phyloP scores from a whole-genome alignment of 352 stramenopile species.

The Aphanomyces astaci region DNA sequence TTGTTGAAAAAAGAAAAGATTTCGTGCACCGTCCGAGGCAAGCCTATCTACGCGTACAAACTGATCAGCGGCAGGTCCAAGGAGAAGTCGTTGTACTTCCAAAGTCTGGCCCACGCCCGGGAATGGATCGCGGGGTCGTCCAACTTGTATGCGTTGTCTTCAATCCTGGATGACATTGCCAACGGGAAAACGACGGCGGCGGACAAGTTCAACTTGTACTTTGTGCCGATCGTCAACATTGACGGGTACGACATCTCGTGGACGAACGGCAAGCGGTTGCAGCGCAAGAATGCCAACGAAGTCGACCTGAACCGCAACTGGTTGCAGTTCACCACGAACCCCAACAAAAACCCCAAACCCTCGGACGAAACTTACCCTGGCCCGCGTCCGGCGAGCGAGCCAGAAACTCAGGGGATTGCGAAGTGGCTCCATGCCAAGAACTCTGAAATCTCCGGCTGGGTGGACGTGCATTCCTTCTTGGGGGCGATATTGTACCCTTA shows the following conservation, averaged over 20 bases:
- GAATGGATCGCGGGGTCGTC: constrained; percentile 32
- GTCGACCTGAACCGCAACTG: too few species aligned
- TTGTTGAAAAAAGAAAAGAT: constrained; percentile 31
- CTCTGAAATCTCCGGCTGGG: too few species aligned
- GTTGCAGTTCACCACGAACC: constrained; percentile 31
- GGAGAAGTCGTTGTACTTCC: constrained; percentile 26
- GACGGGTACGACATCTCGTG: too few species aligned
- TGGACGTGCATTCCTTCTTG: constrained; percentile 29
- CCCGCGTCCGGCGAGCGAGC: constrained; percentile 26
- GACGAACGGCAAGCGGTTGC: too few species aligned
- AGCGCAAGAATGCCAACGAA: too few species aligned
- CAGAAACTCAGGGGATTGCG: constrained; percentile 26
- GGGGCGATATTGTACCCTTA: constrained; percentile 34
- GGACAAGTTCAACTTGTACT: constrained; percentile 35
- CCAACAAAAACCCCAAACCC: constrained; percentile 16
- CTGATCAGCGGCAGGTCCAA: constrained; percentile 27
- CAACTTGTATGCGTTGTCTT: constrained; percentile 27
- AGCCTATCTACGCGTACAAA: constrained; percentile 29
- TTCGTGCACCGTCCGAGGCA: constrained; percentile 26
- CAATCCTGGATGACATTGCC: constrained; percentile 29
- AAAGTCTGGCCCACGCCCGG: constrained; percentile 31
- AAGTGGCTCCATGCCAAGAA: not conserved
- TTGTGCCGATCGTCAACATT: too few species aligned
- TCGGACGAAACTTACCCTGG: constrained; percentile 27
- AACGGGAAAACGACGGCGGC: constrained; percentile 25